A percentile compares a stretch with the other conserved stretches of the same genome.
Conservation (phyloP, 1,284 basidiomycete genomes). For the Heterobasidion annosum region DNA sequence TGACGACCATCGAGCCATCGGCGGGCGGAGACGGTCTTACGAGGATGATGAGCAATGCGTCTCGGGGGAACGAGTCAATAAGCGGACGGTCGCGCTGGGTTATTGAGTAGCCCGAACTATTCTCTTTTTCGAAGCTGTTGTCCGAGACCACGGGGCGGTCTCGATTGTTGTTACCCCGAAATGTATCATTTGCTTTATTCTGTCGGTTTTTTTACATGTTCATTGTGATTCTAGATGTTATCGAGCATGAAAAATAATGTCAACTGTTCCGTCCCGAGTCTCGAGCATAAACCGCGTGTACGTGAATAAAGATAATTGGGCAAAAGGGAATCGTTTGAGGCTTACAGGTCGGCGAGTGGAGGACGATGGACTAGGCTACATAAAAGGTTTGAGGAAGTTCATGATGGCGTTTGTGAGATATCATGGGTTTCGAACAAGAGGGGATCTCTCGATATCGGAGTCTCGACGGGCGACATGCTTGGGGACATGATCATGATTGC, state of each 20-base stretch:
- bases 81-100: slow-evolving; percentile 36
- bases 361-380: not conserved
- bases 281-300: not conserved
- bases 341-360: not conserved
- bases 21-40: not conserved
- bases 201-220: not conserved
- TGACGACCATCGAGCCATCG: not conserved
- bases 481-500: slow-evolving; percentile 29
- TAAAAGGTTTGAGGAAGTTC: not conserved
- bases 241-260: not conserved
- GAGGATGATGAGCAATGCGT: slow-evolving; percentile 8
- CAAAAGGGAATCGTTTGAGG: not conserved
- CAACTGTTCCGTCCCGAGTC: not conserved
- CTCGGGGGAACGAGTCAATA: slow-evolving; percentile 1
- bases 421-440: not conserved
- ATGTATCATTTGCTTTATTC: not conserved
- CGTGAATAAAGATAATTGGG: not conserved
- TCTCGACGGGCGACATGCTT: slow-evolving; percentile 20
- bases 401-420: not conserved
- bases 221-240: not conserved
- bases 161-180: not conserved
- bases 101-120: slow-evolving; percentile 34
- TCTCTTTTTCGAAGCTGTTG: not conserved
- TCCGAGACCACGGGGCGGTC: not conserved
- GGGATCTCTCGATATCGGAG: slow-evolving; percentile 27